Conservation (phyloP, 1,139 yeast genomes). For the Suhomyces anneliseae region DNA sequence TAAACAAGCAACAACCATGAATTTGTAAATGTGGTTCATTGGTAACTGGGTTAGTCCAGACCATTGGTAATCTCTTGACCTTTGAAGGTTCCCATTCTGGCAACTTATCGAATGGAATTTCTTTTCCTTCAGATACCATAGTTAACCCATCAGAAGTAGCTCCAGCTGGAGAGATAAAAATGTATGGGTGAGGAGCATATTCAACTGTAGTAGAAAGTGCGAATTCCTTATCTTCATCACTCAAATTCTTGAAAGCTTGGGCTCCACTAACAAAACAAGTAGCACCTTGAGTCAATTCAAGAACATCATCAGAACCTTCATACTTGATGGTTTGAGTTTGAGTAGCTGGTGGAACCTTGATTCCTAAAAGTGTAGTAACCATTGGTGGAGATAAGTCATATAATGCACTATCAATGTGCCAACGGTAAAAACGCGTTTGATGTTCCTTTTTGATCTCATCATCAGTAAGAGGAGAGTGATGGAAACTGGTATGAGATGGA, state of each 20-base stretch:
- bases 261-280: conserved; percentile 86
- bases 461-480: conserved; percentile 61
- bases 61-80: conserved; percentile 75
- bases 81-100: conserved; percentile 82
- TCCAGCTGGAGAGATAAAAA: conserved; percentile 73
- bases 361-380: conserved; percentile 79
- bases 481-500: conserved; percentile 81
- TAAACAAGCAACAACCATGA: conserved; percentile 81
- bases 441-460: conserved; percentile 58
- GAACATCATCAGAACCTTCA: conserved; percentile 59
- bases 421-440: conserved; percentile 79
- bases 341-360: conserved; percentile 66
- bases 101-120: conserved; percentile 59
- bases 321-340: conserved; percentile 55
- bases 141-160: conserved; percentile 86
- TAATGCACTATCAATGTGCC: conserved; percentile 91
- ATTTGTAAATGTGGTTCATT: conserved; percentile 79
- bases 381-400: conserved; percentile 84
- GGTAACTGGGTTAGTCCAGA: conserved; percentile 91
- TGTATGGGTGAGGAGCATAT: conserved; percentile 90
- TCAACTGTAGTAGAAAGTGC: conserved; percentile 77
- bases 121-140: conserved; percentile 79
- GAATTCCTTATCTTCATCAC: conserved; percentile 67
- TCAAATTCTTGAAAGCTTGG: conserved; percentile 64
- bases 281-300: conserved; percentile 76